Base-by-base conservation (phyloP, 2,329 filamentous ascomycete species). In the Coniochaeta pulveracea region DNA sequence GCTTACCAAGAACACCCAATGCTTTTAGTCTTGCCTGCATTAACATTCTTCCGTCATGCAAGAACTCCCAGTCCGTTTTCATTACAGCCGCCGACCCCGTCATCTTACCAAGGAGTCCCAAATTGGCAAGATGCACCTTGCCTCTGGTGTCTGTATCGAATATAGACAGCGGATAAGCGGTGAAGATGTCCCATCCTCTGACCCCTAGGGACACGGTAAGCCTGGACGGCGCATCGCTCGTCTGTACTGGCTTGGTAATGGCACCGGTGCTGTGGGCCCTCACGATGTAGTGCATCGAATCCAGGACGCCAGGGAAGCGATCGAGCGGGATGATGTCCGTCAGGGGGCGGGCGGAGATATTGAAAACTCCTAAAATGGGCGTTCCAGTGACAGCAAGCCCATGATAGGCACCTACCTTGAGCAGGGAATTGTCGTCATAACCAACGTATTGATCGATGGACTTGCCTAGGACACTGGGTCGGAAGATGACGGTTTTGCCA, bases 41-140 rank as follows among this genome's bases (percentile, higher is more conserved):
- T 6, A 73, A 56, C 14, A 91, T 57, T 11, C 74, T 61, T 1
- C 76, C 75, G 36, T 73, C 78, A 6, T 66, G 61, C 22, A 43
- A 49, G 26, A 77, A 51, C 21, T 67, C 68, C 27, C 78, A 67
- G 18, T 70, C 64, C n/a, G 63, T 77, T 23, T 63, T 66, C 1
- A 80, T 61, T 6, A 94, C 68, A 0, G 85, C 86, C 1, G 85
- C 86, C 1, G 80, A 76, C 1, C 86, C 89, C 0, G 85, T 85
- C 83, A 96, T 93, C 55, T 95, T 94, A 3, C 72, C 81, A 4
- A 93, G 43, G 2, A 96, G 61, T 1, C 89, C 89, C 1, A 96
- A 55, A 12, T 80, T 76, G 1, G 84, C 76, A 2, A 88, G 63
- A 26, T 58, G 58, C 1, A 79, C 59, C 14, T 51, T 41, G 23